Conservation (phyloP, 2,329 filamentous ascomycete species). For the Myriosclerotinia scirpicola region DNA sequence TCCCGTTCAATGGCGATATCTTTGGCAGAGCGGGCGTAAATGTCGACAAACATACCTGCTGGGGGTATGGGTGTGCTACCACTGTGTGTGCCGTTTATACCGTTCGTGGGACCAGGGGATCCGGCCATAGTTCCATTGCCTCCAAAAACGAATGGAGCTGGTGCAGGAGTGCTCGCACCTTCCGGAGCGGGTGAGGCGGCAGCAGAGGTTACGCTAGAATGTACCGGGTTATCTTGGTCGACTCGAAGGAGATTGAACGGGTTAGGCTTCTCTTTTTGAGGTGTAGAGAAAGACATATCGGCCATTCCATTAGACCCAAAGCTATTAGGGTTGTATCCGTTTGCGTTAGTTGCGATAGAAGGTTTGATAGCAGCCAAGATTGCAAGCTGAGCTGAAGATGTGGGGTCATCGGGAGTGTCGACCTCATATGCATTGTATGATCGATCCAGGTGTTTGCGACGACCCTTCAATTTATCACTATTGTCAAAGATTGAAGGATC, state of each 20-base stretch:
- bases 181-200: conserved; percentile 88
- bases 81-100: conserved; percentile 49
- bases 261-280: conserved; percentile 62
- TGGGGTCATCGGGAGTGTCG: conserved; percentile 81
- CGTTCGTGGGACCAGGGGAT: conserved; percentile 37
- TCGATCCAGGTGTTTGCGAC: conserved; percentile 78
- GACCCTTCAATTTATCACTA: conserved; percentile 72
- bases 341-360: conserved; percentile 49
- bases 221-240: conserved; percentile 60
- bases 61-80: conserved; percentile 48
- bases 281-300: conserved; percentile 52
- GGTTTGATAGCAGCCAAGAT: conserved; percentile 61
- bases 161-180: conserved; percentile 61
- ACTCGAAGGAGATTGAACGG: conserved; percentile 71
- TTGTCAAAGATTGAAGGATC: conserved; percentile 86
- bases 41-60: conserved; percentile 42
- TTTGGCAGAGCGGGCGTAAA: conserved; percentile 44
- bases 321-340: conserved; percentile 45
- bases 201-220: conserved; percentile 75
- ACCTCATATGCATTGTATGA: conserved; percentile 94
- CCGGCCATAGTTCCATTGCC: conserved; percentile 32
- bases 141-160: conserved; percentile 54
- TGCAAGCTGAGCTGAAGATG: conserved; percentile 77
- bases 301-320: conserved; percentile 37
- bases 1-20: conserved; percentile 69